Conservation (phyloP, 352 stramenopile species). For the Pythium volutum region DNA sequence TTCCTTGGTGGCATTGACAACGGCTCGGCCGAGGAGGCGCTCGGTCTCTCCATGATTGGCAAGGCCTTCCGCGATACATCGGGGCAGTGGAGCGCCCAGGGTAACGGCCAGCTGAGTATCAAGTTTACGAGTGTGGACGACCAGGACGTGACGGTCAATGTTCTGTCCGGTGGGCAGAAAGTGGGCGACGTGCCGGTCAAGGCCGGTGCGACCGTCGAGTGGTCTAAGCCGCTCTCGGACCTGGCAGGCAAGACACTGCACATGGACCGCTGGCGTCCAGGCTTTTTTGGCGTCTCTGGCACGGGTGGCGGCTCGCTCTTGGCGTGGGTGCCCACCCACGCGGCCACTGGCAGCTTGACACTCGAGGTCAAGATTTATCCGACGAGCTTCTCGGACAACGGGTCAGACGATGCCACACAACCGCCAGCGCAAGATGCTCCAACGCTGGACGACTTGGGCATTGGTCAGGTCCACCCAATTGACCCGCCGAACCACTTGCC, state of each 20-base stretch:
- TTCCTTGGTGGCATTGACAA: conserved; percentile 52
- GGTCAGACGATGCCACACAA: too few relatives aligned
- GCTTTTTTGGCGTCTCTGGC: conserved; percentile 48
- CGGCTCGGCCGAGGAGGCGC: conserved; percentile 35
- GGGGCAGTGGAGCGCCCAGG: conserved; percentile 42
- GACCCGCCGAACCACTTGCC: too few relatives aligned
- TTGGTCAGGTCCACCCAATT: too few relatives aligned
- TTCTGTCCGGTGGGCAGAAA: conserved; percentile 47
- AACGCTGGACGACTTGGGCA: too few relatives aligned
- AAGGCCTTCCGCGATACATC: conserved; percentile 37
- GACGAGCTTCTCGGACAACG: neutral
- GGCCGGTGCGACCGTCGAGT: conserved; percentile 33
- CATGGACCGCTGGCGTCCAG: conserved; percentile 66
- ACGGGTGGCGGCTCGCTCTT: conserved; percentile 58
- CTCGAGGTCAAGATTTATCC: conserved; percentile 27
- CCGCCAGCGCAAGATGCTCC: too few relatives aligned
- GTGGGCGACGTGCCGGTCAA: conserved; percentile 38
- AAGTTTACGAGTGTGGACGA: conserved; percentile 44
- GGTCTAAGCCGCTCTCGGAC: conserved; percentile 32
- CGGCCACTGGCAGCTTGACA: conserved; percentile 43
- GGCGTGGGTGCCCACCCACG: conserved; percentile 46
- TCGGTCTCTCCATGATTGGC: conserved; percentile 37
- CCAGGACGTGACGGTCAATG: conserved; percentile 49
- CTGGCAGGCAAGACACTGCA: conserved; percentile 62
- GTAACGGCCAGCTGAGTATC: conserved; percentile 37